Evolutionary conservation across 768 basidiomycete species (phyloP).

Genomic region (Mrakia blollopis): DNA sequence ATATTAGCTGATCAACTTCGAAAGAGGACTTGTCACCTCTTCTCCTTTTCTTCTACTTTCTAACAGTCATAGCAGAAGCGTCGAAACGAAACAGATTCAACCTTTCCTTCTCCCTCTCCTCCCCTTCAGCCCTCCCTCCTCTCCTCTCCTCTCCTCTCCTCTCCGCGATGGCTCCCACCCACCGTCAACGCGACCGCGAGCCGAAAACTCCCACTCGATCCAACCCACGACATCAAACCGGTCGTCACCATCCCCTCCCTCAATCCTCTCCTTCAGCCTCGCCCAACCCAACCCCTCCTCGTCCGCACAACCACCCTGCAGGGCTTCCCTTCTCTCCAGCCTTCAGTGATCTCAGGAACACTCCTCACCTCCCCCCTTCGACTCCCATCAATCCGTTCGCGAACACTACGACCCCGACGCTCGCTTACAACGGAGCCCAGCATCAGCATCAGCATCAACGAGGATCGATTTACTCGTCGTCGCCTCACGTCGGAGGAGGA

Average conservation of each 20-base stretch:
- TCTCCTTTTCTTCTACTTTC: not conserved
- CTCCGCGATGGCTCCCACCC: not conserved
- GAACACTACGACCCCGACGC: not conserved
- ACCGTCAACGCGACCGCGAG: not conserved
- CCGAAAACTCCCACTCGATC: not conserved
- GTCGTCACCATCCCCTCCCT: not conserved
- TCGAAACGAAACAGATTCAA: not conserved
- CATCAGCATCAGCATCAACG: not conserved
- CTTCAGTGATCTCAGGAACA: not conserved
- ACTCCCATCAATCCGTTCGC: not conserved
- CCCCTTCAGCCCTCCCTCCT: not conserved
- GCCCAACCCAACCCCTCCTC: not conserved
- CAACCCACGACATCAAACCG: not conserved
- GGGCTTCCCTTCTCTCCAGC: slow-evolving; percentile 6
- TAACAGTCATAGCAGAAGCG: not conserved
- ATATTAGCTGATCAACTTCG: too few relatives aligned
- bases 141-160: not conserved
- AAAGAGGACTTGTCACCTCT: not conserved
- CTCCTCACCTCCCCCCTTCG: not conserved
- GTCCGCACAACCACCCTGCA: not conserved
- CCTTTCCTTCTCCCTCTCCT: not conserved
- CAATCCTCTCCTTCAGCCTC: not conserved
- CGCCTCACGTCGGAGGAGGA: too few relatives aligned
- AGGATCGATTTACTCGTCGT: not conserved
- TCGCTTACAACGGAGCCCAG: slow-evolving; percentile 20